Evolutionary conservation across 1,284 basidiomycete species (phyloP), one percentile per base, ranked within the genome.

Genomic region (Testicularia cyperi): DNA sequence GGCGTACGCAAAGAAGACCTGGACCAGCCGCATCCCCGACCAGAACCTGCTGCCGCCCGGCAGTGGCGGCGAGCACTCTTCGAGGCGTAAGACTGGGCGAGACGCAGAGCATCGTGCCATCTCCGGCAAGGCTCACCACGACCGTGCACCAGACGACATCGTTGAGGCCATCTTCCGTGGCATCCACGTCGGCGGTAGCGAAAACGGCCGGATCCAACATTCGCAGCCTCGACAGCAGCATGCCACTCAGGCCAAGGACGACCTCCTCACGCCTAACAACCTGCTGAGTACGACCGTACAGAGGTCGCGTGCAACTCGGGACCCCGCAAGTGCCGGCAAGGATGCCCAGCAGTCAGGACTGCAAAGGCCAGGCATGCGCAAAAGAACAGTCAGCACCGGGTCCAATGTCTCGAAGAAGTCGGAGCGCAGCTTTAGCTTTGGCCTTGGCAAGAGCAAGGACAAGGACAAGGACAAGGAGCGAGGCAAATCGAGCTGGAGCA

Each of bases 81-180:
- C 21, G 21, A 44, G 44, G 32, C 41, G 40, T 19, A 45, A 45
- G 29, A 10, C 32, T 20, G 24, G 30, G 7, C 49, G 44, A 27
- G 32, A 31, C 7, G 19, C 26, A 6, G 54, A 52, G 10, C 18
- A 33, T 0, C 51, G 48, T 19, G 34, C 44, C 20, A 47, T 65
- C 35, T 45, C 47, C 10, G 39, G 38, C 16, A 41, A 39, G 9
- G 43, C 31, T 10, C 55, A 65, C 37, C 48, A 47, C 6, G 67
- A 68, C 16, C 46, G 58, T 6, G 44, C 55, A 6, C 65, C 67
- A 13, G 65, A 69, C 23, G 56, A 61, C 14, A 27, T 69, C 4
- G 45, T 69, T 35, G 48, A 61, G 20, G 64, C 64, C 31, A 61
- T 69, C 37, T 69, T 69, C 47, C 51, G 51, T 19, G 55, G 61